Evolutionary conservation across 1,284 basidiomycete genomes (phyloP), one percentile per base, ranked within the genome.

Genomic region (Termitomyces sp.): DNA sequence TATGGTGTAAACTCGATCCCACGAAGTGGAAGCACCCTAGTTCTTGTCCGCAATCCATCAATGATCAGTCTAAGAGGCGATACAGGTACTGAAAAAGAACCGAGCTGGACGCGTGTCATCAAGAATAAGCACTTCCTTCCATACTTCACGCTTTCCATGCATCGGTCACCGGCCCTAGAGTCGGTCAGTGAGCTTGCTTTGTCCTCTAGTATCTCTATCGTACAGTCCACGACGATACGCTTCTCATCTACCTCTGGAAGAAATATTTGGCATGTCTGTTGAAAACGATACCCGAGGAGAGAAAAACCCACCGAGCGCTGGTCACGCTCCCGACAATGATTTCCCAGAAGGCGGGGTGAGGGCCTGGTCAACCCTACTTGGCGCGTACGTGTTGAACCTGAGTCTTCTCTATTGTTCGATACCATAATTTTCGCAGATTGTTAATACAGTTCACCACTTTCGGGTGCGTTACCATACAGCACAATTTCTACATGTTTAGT

Each of bases 361-460:
- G 19, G 61, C 51, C 39, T 69, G 66, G 67, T 49, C 64, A 34
- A 66, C 66, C 14, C 51, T 69, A 18, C 34, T 65, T 28, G 66
- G 67, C 30, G 64, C 62, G 67, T 69, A 59, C 33, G 66, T 40
- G 49, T 55, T 46, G 7, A 43, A 39, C 39, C 28, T 39, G n/a
- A 14, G 55, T 34, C n/a, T n/a, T 28, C 33, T 39, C 31, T 11
- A 6, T 16, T 16, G 49, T 40, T 48, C 33, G 16, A 26, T 33
- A 16, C 28, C n/a, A 30, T 13, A n/a, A 30, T 8, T 18, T n/a
- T 43, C 14, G n/a, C 45, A 66, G 67, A 10, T 57, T 57, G 18
- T 61, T 68, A 50, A 57, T 63, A 13, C 64, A 66, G 6, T 68
- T 64, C 35, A 57, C 60, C 44, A 63, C 63, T 4, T 65, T 68